Base-by-base conservation (phyloP, 1,284 basidiomycete species). In the Melampsora larici-populina region DNA sequence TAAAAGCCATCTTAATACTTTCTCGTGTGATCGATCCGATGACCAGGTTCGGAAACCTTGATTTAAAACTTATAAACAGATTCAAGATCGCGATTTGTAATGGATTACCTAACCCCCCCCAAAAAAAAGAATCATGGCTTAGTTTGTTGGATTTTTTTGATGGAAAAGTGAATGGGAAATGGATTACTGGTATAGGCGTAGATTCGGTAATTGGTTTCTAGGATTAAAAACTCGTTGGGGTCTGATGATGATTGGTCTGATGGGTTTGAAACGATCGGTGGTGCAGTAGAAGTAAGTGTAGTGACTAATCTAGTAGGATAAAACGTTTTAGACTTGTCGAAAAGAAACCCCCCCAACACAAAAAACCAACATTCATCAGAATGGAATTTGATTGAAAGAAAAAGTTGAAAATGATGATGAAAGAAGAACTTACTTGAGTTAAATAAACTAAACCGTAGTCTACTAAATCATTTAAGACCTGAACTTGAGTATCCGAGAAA, bases 161-260 rank as follows among this genome's bases (percentile, higher is more conserved):
- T 49, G 36, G 6, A 51, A 18, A 69, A 71, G 78, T 15, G 0
- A 21, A 31, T 33, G 13, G 15, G 24, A 55, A 24, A 67, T 26
- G 46, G 82, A 85, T 80, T 84, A 93, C 93, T 91, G 51, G 97
- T 99, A 84, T 99, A 99, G 0, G 97, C 97, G 84, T 99, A 99
- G 78, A 99, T 86, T 80, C 95, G 91, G 86, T 98, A 99, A 86
- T 99, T 99, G 29, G 97, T 99, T 86, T 99, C 97, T 49, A 99
- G 87, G 81, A 99, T 91, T 81, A 99, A 91, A 86, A 97, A 99
- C 3, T 93, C 92, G 48, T 80, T 79, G 84, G 94, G 91, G 64
- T 86, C 85, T 49, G 71, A n/a, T 88, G 87, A 49, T 89, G 89
- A 75, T 90, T 88, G 82, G 90, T 85, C 51, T 89, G 88, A 76